Evolutionary conservation across 2,329 filamentous ascomycete genomes (phyloP).

Genomic region (Monosporascus sp.): DNA sequence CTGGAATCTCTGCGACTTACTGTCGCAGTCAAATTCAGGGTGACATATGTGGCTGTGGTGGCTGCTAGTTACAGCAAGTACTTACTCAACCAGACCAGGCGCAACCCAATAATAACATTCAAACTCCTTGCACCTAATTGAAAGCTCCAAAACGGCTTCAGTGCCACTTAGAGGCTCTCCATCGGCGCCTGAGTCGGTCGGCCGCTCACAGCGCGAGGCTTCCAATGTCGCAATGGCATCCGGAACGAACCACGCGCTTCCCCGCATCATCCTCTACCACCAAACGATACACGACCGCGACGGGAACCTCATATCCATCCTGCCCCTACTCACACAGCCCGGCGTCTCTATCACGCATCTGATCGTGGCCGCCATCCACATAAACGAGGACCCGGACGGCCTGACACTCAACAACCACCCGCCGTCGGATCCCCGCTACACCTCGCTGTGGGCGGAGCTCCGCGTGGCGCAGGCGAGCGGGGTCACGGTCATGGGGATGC

Average conservation of each 20-base stretch:
- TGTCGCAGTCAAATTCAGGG: too few species aligned
- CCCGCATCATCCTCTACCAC: slow-evolving; percentile 25
- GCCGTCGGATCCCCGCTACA: slow-evolving; percentile 56
- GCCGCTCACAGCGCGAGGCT: too few species aligned
- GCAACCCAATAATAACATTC: too few species aligned
- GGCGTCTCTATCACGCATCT: slow-evolving; percentile 57
- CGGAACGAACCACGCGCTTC: slow-evolving; percentile 7
- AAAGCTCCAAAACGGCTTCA: too few species aligned
- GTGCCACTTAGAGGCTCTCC: too few species aligned
- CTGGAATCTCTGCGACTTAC: too few species aligned
- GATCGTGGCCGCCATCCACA: slow-evolving; percentile 72
- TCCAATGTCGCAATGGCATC: too few species aligned
- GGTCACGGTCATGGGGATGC: slow-evolving; percentile 72
- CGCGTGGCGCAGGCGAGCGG: slow-evolving; percentile 62
- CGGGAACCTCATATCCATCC: slow-evolving; percentile 32
- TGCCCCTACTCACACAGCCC: slow-evolving; percentile 34
- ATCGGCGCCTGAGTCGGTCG: too few species aligned
- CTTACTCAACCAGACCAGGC: too few species aligned
- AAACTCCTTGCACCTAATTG: too few species aligned
- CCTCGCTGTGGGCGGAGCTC: slow-evolving; percentile 66
- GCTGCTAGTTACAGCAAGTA: too few species aligned
- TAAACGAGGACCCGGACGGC: slow-evolving; percentile 60
- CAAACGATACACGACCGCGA: slow-evolving; percentile 37
- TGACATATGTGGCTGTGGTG: too few species aligned
- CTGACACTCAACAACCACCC: slow-evolving; percentile 72